Base-by-base conservation (phyloP, 208 protist genomes). In the Sergeia podlipaevii region DNA sequence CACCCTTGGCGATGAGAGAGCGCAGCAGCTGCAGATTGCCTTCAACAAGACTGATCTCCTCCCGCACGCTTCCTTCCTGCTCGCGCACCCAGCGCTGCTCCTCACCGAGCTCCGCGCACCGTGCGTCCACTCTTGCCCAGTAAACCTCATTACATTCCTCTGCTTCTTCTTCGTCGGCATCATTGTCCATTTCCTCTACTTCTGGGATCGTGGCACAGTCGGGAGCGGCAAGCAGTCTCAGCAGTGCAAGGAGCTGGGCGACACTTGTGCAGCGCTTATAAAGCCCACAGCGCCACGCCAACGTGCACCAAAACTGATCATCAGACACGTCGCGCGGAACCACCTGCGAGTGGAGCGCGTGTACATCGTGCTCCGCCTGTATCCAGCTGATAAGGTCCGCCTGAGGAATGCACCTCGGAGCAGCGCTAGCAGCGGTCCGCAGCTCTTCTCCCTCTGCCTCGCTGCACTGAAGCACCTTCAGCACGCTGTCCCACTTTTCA, bases 11-110 rank as follows among this genome's bases (percentile, higher is more conserved):
- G 30, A 84, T 36, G 21, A 91, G 46, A 33, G 63, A 80, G 0
- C 37, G 33, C 28, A 91, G 73, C 54, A 91, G 60, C 48, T 80
- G 72, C 51, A 80, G 62, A 59, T 83, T 91, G 10, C 53, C 62
- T 18, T 53, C 28, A 3, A 74, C 70, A 32, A 82, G 63, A 17
- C 78, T 60, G 10, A 87, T 71, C 49, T 84, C 74, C 39, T 65
- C 60, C 21, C 30, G 38, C 3, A 71, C 72, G 10, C 41, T 37
- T 33, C 64, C 51, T 21, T 62, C 54, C 29, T 27, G 42, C 26
- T 61, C 71, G 10, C 54, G 58, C 24, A 61, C 34, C 34, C 45
- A 52, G n/a, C 45, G 42, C 17, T 66, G 37, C 48, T 71, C 56
- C n/a, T 72, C 38, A 7, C 70, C 68, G 45, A 65, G 36, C 29